Percentiles rank a stretch among this genome's conserved stretches.
phyloP scores from a whole-genome alignment of 1,284 basidiomycete species.

The Ceratobasidium sp. region DNA sequence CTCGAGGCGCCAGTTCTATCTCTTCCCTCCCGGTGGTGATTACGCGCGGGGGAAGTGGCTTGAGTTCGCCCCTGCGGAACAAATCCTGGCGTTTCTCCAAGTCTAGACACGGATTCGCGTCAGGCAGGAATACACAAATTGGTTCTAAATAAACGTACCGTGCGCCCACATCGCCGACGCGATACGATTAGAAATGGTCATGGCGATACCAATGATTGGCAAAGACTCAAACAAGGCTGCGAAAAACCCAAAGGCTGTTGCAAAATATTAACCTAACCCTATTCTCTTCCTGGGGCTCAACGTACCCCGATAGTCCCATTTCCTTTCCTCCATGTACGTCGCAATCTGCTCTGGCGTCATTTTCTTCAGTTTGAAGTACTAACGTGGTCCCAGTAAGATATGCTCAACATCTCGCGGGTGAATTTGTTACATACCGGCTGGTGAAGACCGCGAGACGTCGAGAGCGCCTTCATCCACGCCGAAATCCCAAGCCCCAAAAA shows the following conservation, averaged over 20 bases:
- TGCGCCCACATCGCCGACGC: slow-evolving; percentile 93
- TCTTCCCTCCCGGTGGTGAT: slow-evolving; percentile 44
- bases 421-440: slow-evolving; percentile 63
- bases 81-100: slow-evolving; percentile 83
- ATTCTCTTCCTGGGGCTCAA: slow-evolving; percentile 10
- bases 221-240: slow-evolving; percentile 81
- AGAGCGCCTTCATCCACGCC: slow-evolving; percentile 73
- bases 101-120: slow-evolving; percentile 58
- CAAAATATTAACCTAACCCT: not conserved
- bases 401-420: not conserved
- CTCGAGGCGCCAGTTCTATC: slow-evolving; percentile 38
- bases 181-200: slow-evolving; percentile 85
- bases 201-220: slow-evolving; percentile 80
- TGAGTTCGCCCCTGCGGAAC: slow-evolving; percentile 57
- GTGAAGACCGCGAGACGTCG: slow-evolving; percentile 77
- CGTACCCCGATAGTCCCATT: slow-evolving; percentile 84
- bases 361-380: slow-evolving; percentile 83
- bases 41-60: slow-evolving; percentile 53
- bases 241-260: slow-evolving; percentile 79
- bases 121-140: not conserved
- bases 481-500: slow-evolving; percentile 72
- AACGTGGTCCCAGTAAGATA: slow-evolving; percentile 14
- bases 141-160: slow-evolving; percentile 59
- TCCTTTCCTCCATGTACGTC: slow-evolving; percentile 84
- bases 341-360: slow-evolving; percentile 77